phyloP scores from a whole-genome alignment of 495 filamentous ascomycete genomes.

The Extremus antarcticus region DNA sequence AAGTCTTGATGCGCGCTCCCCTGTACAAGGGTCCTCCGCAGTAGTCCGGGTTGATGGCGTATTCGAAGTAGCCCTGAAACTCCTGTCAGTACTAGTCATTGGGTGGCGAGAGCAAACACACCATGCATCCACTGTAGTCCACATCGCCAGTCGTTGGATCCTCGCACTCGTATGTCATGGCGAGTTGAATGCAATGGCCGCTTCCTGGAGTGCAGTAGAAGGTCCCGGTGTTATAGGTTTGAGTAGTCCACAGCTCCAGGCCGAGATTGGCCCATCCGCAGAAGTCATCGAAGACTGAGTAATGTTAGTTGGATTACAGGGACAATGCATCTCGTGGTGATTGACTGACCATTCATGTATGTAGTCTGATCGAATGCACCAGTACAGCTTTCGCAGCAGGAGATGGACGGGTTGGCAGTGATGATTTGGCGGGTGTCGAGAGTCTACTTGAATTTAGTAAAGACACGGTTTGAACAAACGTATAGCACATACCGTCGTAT shows the following conservation, averaged over 20 bases:
- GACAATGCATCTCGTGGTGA: not conserved
- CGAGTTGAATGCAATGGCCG: not conserved
- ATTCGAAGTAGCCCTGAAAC: not conserved
- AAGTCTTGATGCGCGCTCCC: not conserved
- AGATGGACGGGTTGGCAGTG: not conserved
- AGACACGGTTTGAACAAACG: not conserved
- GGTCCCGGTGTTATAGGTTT: not conserved
- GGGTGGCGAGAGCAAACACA: not conserved
- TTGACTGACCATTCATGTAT: not conserved
- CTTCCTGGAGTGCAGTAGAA: not conserved
- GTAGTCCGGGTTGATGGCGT: not conserved
- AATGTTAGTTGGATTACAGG: not conserved
- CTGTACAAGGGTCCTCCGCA: not conserved
- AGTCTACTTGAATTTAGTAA: not conserved
- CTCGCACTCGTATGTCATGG: not conserved
- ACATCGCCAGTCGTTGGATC: not conserved
- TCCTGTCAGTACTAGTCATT: not conserved
- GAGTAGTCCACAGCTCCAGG: not conserved
- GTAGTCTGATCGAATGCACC: not conserved
- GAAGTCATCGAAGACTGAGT: conserved; percentile 1
- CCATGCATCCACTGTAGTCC: not conserved
- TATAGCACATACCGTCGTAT: too few species aligned
- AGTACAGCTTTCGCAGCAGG: not conserved
- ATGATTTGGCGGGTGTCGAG: not conserved
- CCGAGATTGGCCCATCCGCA: not conserved